Base-by-base conservation (phyloP, 306 rosid species). In the Sindora glabra region DNA sequence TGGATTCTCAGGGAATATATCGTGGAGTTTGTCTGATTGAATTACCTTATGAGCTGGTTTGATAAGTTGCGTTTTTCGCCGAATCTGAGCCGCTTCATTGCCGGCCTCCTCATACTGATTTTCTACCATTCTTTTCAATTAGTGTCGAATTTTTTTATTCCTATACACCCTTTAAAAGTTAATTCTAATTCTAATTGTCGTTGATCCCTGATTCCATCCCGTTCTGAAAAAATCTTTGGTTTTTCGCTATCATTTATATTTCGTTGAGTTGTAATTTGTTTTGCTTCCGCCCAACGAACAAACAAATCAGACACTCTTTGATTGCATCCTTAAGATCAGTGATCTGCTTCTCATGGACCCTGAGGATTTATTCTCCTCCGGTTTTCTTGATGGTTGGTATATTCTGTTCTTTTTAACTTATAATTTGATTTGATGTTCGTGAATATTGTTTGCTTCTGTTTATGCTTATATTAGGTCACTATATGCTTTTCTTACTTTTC, bases 81-180 rank as follows among this genome's bases (percentile, higher is more conserved):
- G 24, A 68, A 70, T 40, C 48, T 77, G 0, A 77, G 86, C 86
- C 86, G 80, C 83, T 81, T 77, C 73, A 70, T 70, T 77, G 86
- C 80, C 30, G 86, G 86, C 75, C 68, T 81, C 23, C 66, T 81
- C 39, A 61, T 81, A 15, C 48, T 81, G 21, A 81, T 76, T 10
- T 78, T 81, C 11, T 81, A 79, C 8, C 78, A 81, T 74, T 81
- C 86, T 2, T 69, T 69, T 19, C 86, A 76, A 27, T 68, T 81
- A 55, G 69, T 81, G 26, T 81, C 86, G 3, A 81, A 81, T 77
- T 77, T 81, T 62, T 75, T 77, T 7, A 67, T 18, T 56, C 86
- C 86, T 77, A 81, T 81, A 81, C 86, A 77, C 80, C 80, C 64
- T 39, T 69, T 36, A 56, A 36, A 10, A 12, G 6, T 32, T 46